Conservation (phyloP, 352 stramenopile genomes). For the Phytophthora sp. region DNA sequence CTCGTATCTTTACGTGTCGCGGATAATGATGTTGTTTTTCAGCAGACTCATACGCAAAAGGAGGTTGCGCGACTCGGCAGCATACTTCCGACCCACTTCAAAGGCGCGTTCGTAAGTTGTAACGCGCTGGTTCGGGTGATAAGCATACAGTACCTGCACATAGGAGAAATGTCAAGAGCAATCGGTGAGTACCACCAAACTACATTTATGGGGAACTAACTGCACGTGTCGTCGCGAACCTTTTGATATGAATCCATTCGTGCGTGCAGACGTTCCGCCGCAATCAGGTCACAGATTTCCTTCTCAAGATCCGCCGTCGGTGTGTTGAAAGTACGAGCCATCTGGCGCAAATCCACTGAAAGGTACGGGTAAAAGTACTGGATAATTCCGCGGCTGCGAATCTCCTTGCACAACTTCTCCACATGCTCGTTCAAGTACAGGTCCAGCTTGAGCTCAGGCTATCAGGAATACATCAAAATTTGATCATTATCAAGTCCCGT, state of each 20-base stretch:
- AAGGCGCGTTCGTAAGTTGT: slow-evolving; percentile 83
- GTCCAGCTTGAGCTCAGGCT: slow-evolving; percentile 81
- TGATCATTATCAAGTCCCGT: slow-evolving; percentile 1
- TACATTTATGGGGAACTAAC: background rate
- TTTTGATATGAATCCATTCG: slow-evolving; percentile 91
- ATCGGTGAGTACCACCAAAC: background rate
- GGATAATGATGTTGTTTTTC: slow-evolving; percentile 87
- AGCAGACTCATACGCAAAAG: slow-evolving; percentile 87
- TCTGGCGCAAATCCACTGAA: slow-evolving; percentile 85
- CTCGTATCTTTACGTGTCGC: slow-evolving; percentile 71
- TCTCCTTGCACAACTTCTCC: slow-evolving; percentile 76
- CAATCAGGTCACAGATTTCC: slow-evolving; percentile 83
- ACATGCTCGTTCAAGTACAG: slow-evolving; percentile 83
- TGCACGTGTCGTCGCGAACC: slow-evolving; percentile 38
- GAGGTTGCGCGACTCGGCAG: slow-evolving; percentile 79
- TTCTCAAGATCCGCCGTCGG: slow-evolving; percentile 66
- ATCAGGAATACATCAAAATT: too few species aligned
- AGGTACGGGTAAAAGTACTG: slow-evolving; percentile 92
- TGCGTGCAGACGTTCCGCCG: slow-evolving; percentile 70
- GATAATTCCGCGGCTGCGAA: slow-evolving; percentile 84
- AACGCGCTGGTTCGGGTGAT: slow-evolving; percentile 80
- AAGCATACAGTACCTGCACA: slow-evolving; percentile 75
- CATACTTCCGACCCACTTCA: slow-evolving; percentile 82
- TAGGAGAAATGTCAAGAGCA: background rate
- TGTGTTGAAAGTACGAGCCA: slow-evolving; percentile 88